Conservation (phyloP, 2,329 filamentous ascomycete genomes). For the Sclerotinia borealis region DNA sequence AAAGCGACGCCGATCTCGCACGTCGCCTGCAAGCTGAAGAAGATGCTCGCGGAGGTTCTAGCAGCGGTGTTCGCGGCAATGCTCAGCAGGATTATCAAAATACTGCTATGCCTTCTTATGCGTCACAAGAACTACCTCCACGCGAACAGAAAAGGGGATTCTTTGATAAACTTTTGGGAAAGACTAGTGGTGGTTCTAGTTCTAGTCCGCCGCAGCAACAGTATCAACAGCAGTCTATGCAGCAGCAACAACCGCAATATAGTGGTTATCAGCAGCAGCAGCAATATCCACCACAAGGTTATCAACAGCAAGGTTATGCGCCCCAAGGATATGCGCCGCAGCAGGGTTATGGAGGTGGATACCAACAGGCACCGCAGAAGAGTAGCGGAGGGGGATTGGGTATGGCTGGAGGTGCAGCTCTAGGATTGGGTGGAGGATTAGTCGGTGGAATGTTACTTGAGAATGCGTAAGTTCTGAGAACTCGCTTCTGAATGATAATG, state of each 20-base stretch:
- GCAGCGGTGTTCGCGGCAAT: conserved; percentile 12
- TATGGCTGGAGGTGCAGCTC: conserved; percentile 64
- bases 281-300: conserved; percentile 34
- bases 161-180: conserved; percentile 46
- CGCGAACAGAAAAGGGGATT: conserved; percentile 39
- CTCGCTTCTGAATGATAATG: neutral
- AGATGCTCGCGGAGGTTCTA: conserved; percentile 47
- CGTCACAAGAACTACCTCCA: conserved; percentile 37
- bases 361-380: conserved; percentile 37
- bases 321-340: conserved; percentile 29
- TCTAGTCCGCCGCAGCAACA: conserved; percentile 26
- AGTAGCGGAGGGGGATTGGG: conserved; percentile 50
- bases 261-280: conserved; percentile 22
- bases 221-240: conserved; percentile 21
- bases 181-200: conserved; percentile 17
- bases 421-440: conserved; percentile 76
- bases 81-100: conserved; percentile 25
- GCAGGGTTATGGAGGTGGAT: conserved; percentile 29
- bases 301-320: conserved; percentile 33
- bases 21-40: conserved; percentile 79
- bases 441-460: conserved; percentile 70
- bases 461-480: conserved; percentile 40
- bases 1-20: conserved; percentile 69
- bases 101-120: conserved; percentile 26
- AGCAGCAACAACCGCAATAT: conserved; percentile 10